Evolutionary conservation across 179 eudicot genomes (phyloP).

Genomic region (Nepenthes alata): DNA sequence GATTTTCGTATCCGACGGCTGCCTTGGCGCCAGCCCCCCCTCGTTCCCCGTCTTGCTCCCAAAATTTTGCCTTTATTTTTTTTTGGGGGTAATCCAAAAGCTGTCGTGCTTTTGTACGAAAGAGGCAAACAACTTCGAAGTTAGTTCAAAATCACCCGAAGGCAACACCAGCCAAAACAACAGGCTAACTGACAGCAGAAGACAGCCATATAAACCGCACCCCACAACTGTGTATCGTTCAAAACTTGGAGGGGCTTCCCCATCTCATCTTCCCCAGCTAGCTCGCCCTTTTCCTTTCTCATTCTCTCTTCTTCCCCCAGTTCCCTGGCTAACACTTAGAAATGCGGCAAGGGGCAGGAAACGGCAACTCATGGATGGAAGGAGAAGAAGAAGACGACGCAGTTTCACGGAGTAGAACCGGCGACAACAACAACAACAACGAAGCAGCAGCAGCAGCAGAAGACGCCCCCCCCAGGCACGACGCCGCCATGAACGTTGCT

Average conservation of each 20-base stretch:
- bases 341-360: constrained; percentile 15
- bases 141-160: too few species aligned
- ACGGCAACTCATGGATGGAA: neutral
- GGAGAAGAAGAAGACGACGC: constrained; percentile 5
- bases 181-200: too few species aligned
- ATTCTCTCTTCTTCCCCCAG: neutral
- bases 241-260: neutral
- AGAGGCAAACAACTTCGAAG: too few species aligned
- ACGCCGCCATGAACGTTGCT: constrained; percentile 7
- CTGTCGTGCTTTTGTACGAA: too few species aligned
- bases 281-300: neutral
- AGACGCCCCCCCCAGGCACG: neutral
- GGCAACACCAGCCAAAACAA: too few species aligned
- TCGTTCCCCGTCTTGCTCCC: too few species aligned
- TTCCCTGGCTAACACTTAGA: neutral
- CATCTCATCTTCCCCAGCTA: neutral
- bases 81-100: too few species aligned
- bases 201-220: too few species aligned
- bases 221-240: too few species aligned
- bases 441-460: neutral
- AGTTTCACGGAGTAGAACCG: constrained; percentile 11
- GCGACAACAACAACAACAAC: neutral
- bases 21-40: too few species aligned
- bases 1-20: too few species aligned
- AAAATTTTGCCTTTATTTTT: too few species aligned